Conservation (phyloP, 257 asterid species). For the Voacanga thouarsii region DNA sequence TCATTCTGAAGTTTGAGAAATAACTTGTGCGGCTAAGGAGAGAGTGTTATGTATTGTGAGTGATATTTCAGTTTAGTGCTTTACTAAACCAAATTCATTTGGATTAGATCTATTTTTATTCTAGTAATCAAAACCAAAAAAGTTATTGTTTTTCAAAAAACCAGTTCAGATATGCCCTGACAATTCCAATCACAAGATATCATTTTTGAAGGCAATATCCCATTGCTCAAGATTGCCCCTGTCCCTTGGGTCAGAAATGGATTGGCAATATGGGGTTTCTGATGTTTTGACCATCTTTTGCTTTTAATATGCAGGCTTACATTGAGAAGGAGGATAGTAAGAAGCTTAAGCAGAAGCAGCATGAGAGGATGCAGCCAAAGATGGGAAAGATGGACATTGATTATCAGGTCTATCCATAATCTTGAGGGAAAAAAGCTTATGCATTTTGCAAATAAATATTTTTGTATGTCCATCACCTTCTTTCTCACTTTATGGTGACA, state of each 20-base stretch:
- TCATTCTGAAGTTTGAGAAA: too few species aligned
- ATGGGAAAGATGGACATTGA: slow-evolving; percentile 99
- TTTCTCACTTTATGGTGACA: slow-evolving; percentile 17
- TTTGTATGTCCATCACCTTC: background rate
- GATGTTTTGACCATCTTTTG: slow-evolving; percentile 2
- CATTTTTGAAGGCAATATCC: background rate
- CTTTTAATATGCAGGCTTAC: slow-evolving; percentile 56
- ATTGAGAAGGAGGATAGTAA: slow-evolving; percentile 96
- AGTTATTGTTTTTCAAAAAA: too few species aligned
- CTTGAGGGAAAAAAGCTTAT: background rate
- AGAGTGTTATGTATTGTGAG: too few species aligned
- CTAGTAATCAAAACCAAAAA: too few species aligned
- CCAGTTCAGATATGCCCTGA: too few species aligned
- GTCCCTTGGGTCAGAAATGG: background rate
- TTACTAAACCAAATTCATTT: too few species aligned
- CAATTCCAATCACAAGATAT: background rate
- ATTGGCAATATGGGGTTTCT: background rate
- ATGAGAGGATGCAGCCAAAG: slow-evolving; percentile 99
- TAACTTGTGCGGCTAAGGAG: too few species aligned
- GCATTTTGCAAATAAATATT: background rate
- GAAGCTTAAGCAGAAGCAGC: slow-evolving; percentile 94
- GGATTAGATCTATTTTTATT: too few species aligned
- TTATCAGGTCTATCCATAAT: slow-evolving; percentile 62
- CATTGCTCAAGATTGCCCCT: background rate
- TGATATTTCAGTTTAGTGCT: too few species aligned